Evolutionary conservation across 2,329 filamentous ascomycete genomes (phyloP), one percentile per base, ranked within the genome.

Genomic region (Chaetomium sp.): DNA sequence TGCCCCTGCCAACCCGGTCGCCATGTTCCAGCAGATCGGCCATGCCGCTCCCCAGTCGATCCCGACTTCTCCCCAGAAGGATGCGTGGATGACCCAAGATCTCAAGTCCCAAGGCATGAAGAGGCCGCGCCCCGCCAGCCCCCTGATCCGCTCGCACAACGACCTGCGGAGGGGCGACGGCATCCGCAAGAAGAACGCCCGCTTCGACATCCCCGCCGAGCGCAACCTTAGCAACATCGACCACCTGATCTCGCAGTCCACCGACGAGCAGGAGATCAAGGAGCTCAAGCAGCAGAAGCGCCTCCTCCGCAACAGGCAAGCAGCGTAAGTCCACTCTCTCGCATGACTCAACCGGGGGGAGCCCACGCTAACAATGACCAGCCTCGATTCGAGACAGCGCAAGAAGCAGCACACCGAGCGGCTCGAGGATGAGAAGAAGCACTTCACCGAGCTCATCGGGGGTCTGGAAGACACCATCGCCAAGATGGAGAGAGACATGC

Each of bases 331-430:
- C 13, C 38, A 25, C 50, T 38, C 45, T 35, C 72, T 62, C 53
- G 12, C 3, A 33, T n/a, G 19, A n/a, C 62, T 49, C n/a, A 64
- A 57, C 38, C 19, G 9, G 21, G n/a, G 23, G 19, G 6, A 6
- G 23, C 23, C 25, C 12, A 25, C 23, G 38, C 57, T 45, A 60
- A 57, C 65, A 60, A 47, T 61, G 23, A 35, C n/a, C 73, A 96
- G 92, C 70, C 90, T 99, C 72, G 94, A 98, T 80, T 98, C 95
- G 53, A 88, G 95, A 70, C 94, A 98, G 78, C 89, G 95, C 72
- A 99, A 98, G 85, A 98, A 98, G 86, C 90, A 92, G 80, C 94
- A 98, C 80, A 98, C 95, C 38, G 95, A 98, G 80, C 89, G 95
- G 72, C 87, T 98, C 54, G 95, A 98, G 78, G 90, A 95, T 77